phyloP scores from a whole-genome alignment of 2,329 filamentous ascomycete species.

The Fusarium verticillioides region DNA sequence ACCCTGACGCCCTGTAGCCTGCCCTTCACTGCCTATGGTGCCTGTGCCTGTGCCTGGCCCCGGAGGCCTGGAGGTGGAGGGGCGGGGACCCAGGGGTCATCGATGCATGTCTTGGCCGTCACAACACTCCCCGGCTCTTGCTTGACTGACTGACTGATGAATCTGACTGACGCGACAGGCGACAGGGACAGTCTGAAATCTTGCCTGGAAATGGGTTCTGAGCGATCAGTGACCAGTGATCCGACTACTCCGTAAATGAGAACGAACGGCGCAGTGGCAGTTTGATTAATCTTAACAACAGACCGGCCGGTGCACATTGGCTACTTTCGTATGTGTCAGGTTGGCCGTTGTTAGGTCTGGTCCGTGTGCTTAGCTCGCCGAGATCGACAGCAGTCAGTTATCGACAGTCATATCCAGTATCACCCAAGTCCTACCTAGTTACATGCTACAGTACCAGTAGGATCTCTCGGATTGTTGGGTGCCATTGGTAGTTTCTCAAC shows the following conservation, averaged over 20 bases:
- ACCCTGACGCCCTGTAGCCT: not conserved
- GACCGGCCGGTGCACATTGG: not conserved
- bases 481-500: slow-evolving; percentile 23
- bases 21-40: not conserved
- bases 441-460: not conserved
- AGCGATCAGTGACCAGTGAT: slow-evolving; percentile 16
- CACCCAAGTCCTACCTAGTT: not conserved
- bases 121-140: slow-evolving; percentile 23
- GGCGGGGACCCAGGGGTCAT: slow-evolving; percentile 32
- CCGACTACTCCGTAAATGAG: slow-evolving; percentile 8
- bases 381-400: slow-evolving; percentile 8
- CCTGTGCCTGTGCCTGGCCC: not conserved
- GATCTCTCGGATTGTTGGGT: not conserved
- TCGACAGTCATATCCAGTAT: not conserved
- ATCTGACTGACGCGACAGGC: slow-evolving; percentile 11
- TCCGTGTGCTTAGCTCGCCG: slow-evolving; percentile 9
- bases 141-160: not conserved
- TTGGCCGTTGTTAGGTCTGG: slow-evolving; percentile 21
- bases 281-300: slow-evolving; percentile 17
- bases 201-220: slow-evolving; percentile 24
- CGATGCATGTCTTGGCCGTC: slow-evolving; percentile 36
- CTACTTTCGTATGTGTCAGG: slow-evolving; percentile 28
- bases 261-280: not conserved
- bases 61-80: slow-evolving; percentile 16
- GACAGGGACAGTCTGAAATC: slow-evolving; percentile 19